These are phyloP conservation scores for Allomyces macrogynus DNA, from an alignment of 192 early-diverging fungal genomes.

Conservation along the genomic window DNA sequence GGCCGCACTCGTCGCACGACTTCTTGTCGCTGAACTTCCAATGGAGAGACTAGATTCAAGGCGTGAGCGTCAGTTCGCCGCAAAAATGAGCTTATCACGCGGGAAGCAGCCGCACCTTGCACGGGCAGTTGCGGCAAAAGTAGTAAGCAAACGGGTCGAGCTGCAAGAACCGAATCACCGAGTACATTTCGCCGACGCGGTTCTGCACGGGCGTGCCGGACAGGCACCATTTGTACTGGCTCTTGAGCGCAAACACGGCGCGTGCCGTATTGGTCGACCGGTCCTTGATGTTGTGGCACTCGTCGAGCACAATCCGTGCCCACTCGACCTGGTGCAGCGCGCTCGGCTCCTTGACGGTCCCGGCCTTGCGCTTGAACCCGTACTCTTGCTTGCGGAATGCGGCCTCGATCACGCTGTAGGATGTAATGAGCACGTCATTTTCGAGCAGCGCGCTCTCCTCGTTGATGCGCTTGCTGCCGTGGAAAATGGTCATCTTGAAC, in stretches of 20 bases:
- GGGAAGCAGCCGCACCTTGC: conserved; percentile 7
- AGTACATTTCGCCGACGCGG: conserved; percentile 80
- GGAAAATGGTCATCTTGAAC: conserved; percentile 46
- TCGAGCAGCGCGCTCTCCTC: conserved; percentile 25
- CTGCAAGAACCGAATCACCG: conserved; percentile 71
- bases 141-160: conserved; percentile 67
- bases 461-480: conserved; percentile 48
- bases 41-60: conserved; percentile 16
- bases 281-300: conserved; percentile 77
- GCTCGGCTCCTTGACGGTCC: conserved; percentile 37
- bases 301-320: conserved; percentile 68
- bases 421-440: conserved; percentile 61
- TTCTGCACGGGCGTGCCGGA: conserved; percentile 87
- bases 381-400: conserved; percentile 45
- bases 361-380: conserved; percentile 42
- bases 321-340: conserved; percentile 54
- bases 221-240: conserved; percentile 56
- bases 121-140: conserved; percentile 59
- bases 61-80: no score
- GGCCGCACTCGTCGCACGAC: conserved; percentile 33
- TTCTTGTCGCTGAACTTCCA: conserved; percentile 38
- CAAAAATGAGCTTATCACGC: no score
- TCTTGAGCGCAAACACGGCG: conserved; percentile 52
- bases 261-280: conserved; percentile 62
- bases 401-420: conserved; percentile 58